A percentile compares a stretch with the other conserved stretches of the same genome.
phyloP scores from a whole-genome alignment of 2,329 filamentous ascomycete species.

The Cadophora sp. region DNA sequence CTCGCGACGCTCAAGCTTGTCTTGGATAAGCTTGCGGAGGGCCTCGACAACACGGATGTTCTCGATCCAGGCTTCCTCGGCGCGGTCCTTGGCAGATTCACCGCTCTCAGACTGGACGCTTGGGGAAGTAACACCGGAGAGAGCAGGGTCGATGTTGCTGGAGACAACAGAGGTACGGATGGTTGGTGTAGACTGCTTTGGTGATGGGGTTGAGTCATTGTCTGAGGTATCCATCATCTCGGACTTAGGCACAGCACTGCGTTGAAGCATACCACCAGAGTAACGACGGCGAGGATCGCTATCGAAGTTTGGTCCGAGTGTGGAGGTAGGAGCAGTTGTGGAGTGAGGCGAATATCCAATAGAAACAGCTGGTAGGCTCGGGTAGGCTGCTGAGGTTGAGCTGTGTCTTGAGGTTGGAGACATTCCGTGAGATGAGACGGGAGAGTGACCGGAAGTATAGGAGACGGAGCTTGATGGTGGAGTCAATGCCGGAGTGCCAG shows the following conservation, averaged over 20 bases:
- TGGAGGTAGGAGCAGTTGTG: constrained; percentile 69
- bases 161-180: constrained; percentile 39
- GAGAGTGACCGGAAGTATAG: constrained; percentile 80
- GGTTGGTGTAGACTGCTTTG: constrained; percentile 36
- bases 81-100: constrained; percentile 59
- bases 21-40: constrained; percentile 62
- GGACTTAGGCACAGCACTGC: constrained; percentile 51
- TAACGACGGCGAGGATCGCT: constrained; percentile 68
- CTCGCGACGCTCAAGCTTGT: constrained; percentile 62
- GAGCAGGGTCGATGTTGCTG: constrained; percentile 44
- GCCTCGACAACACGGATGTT: constrained; percentile 70
- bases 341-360: constrained; percentile 73
- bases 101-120: constrained; percentile 60
- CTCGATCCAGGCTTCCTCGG: constrained; percentile 70
- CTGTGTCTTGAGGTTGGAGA: constrained; percentile 69
- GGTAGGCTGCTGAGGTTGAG: constrained; percentile 73
- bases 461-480: constrained; percentile 78
- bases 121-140: constrained; percentile 56
- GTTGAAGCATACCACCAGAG: constrained; percentile 71
- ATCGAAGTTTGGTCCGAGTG: constrained; percentile 72
- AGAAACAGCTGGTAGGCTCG: constrained; percentile 73
- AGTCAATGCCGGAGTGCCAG: constrained; percentile 77
- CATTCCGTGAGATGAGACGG: constrained; percentile 70
- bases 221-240: constrained; percentile 43
- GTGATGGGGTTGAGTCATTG: constrained; percentile 37